Conservation (phyloP, 345 rosid genomes). For the Abelmoschus esculentus region DNA sequence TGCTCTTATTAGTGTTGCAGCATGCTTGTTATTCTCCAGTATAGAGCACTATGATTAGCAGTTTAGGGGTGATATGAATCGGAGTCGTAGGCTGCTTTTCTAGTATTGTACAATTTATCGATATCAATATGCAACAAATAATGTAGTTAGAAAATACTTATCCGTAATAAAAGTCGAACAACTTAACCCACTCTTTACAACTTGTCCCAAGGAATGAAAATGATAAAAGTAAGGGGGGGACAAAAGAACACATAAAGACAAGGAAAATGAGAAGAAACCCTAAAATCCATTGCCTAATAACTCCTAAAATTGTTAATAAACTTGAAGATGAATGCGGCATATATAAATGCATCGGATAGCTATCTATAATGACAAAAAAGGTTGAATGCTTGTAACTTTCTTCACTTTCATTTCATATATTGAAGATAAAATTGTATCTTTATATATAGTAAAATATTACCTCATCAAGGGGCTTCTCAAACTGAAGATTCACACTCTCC, state of each 20-base stretch:
- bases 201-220: no score
- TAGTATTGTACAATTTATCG: no score
- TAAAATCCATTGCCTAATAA: no score
- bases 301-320: not conserved
- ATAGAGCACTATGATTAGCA: not conserved
- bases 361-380: not conserved
- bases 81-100: not conserved
- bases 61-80: not conserved
- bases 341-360: not conserved
- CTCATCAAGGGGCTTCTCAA: conserved; percentile 91
- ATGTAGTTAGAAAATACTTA: no score
- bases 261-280: no score
- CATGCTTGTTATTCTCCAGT: not conserved
- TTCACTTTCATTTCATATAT: not conserved
- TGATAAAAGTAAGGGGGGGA: no score
- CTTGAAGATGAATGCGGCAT: not conserved
- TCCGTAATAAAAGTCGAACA: no score
- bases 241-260: no score
- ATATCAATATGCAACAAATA: no score
- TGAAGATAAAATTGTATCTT: not conserved
- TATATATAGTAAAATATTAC: conserved; percentile 23
- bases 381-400: not conserved
- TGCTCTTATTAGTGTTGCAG: not conserved
- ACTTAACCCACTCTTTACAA: no score
- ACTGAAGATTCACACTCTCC: conserved; percentile 93